Evolutionary conservation across 768 basidiomycete species (phyloP), one percentile per base, ranked within the genome.

Genomic region (Sporobolomyces phaffii): DNA sequence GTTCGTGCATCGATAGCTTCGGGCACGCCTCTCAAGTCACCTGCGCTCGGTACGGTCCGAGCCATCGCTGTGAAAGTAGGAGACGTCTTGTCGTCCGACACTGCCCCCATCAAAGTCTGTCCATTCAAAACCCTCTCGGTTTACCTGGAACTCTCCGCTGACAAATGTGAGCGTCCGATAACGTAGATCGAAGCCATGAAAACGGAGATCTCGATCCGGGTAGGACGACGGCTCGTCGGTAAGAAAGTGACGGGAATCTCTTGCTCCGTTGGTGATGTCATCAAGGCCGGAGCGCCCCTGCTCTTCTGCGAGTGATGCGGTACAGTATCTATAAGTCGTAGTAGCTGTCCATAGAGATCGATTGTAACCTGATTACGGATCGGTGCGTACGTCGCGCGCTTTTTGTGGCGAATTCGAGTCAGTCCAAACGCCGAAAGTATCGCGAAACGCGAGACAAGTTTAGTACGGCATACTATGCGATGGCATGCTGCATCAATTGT

Each of bases 111-210:
- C 36, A 79, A 84, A 24, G 78, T 54, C 7, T 7, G 44, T 8
- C 8, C 18, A 45, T 20, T 45, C 44, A 8, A 45, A 22, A 20
- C 48, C 6, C 14, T 54, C 53, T 24, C 14, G 9, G 36, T 54
- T 28, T 54, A 36, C 29, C 44, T 18, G 8, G 11, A 41, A 41
- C 40, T 20, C 40, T 10, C n/a, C n/a, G n/a, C n/a, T n/a, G n/a
- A n/a, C n/a, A n/a, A n/a, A n/a, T n/a, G n/a, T n/a, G n/a, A n/a
- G n/a, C n/a, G n/a, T 17, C 17, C n/a, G 44, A 7, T 9, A 26
- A 20, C 8, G 20, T 28, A 56, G 54, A 56, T 86, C 17, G 84
- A 85, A 75, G 84, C 85, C 1, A 86, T 86, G 86, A 86, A 87
- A 76, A 84, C 83, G 0, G 84, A 85, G 71, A 81, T 86, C 48